Evolutionary conservation across 202 grass and related monocot genomes (phyloP), one percentile per base, ranked within the genome.

Genomic region (Bolboschoenoplectus hybrid): DNA sequence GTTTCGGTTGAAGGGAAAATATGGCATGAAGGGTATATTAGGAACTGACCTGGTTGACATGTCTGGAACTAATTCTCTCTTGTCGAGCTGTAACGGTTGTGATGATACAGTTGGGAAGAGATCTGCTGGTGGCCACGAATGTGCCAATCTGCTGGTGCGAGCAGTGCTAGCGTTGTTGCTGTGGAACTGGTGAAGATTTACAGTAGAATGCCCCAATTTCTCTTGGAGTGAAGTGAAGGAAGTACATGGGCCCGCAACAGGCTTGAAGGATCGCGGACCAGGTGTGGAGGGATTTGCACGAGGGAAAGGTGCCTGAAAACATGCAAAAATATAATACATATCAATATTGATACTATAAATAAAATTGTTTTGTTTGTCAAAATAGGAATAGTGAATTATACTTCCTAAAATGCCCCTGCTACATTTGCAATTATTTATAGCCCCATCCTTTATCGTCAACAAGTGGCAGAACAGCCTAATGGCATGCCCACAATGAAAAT

Each of bases 171-270:
- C 16, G 13, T 40, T 32, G 47, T 80, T 80, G 20, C 5, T 80
- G 7, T 60, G 55, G 43, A 40, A 75, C 70, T 89, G 89, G 70
- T 97, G 92, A 38, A 90, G 35, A 85, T 50, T 57, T 60, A 92
- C 92, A 74, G 87, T 95, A 20, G 95, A 88, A 88, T 92, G 85
- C 56, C 91, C 91, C 73, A 95, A 62, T 74, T 91, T 98, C 78
- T 92, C 91, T 86, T 92, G 91, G 82, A 95, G 92, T 85, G 90
- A 92, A 70, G 90, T 64, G 80, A 92, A 73, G 40, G 95, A 93
- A 46, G 86, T 78, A 71, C 61, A 86, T 84, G 88, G 71, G 88
- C 84, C 87, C 84, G 89, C 88, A 60, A 86, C 52, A 85, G 77
- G 87, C 63, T 94, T 90, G 84, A 47, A 66, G 4, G 57, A 39